Evolutionary conservation across 345 rosid genomes (phyloP), one percentile per base, ranked within the genome.

Genomic region (Gossypium raimondii): DNA sequence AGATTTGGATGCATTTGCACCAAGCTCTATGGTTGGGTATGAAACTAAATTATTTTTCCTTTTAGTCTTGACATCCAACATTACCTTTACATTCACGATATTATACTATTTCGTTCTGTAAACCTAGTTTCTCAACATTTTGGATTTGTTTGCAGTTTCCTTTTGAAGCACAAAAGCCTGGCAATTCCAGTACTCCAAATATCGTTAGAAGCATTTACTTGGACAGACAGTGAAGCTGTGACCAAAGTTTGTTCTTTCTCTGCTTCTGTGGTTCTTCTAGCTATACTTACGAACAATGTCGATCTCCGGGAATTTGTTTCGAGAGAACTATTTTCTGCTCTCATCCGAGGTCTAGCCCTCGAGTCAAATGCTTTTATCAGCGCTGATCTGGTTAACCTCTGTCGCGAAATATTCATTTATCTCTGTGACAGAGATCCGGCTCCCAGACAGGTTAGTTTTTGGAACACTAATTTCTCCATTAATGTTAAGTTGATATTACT

Each of bases 161-260:
- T 95, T 76, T 76, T 93, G 85, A 87, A 83, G 79, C 89, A 84
- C 91, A 86, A 83, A 77, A 80, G 76, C 34, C 77, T 95, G 78
- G 97, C 92, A 48, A 72, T 87, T 76, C 96, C 98, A 17, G 85
- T 80, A 11, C 79, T 93, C 82, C 89, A 87, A 77, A 77, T 93
- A 74, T 89, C 87, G 70, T 63, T 92, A 59, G 87, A 89, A 84
- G 97, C 88, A 60, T 86, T 91, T 82, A 84, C 88, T 48, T 95
- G 98, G 99, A 95, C 97, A 8, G 98, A 92, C 73, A 86, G 97
- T 69, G 99, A 93, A 79, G 86, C 97, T 0, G 86, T 88, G 69
- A 79, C 88, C 25, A 95, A 91, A 90, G 87, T 86, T 70, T 87
- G 90, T 82, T 70, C 89, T 75, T 95, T 91, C 55, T 93, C 92